Base-by-base conservation (phyloP, 2,329 filamentous ascomycete genomes). In the Penicillium sumatraense region DNA sequence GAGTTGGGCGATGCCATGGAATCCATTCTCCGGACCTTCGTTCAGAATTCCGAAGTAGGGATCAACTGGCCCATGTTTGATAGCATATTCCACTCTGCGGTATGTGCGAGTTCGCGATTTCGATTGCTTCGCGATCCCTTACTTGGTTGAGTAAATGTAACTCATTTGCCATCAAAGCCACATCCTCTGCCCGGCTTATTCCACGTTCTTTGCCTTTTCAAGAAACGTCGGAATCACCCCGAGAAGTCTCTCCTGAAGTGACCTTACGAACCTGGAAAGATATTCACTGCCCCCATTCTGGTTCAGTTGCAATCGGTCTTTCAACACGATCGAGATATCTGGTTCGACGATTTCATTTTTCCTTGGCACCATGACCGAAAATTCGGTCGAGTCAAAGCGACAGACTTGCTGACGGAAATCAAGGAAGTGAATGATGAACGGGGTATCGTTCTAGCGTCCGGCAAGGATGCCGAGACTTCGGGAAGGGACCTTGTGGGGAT, bases 51-150 rank as follows among this genome's bases (percentile, higher is more conserved):
- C 6, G 26, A 36, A n/a, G 29, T 45, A 8, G 40, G 49, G 24
- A 36, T 51, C 5, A 35, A 51, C 45, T 45, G 49, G 29, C 38
- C 38, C 11, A 36, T 36, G 40, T 36, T 51, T 21, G 40, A 51
- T 13, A 38, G n/a, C 10, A 18, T 36, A 5, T 50, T 33, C 24
- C 11, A 21, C 16, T 16, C 11, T 11, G 49, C 38, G 13, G 38
- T 45, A 51, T 21, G 36, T 49, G 5, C 18, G 13, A 24, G 21
- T 24, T n/a, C 21, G 7, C 13, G 40, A 42, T 10, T 44, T 29
- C 41, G 21, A 23, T 27, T 13, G 11, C 29, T 13, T 44, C n/a
- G 24, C 23, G 5, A 14, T 24, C n/a, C 18, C 13, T 11, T 44
- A 14, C 21, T 14, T 18, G 13, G 10, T 16, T 42, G 40, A 24